These are phyloP conservation scores for Marvania coccoides DNA, from an alignment of 139 green algal genomes.

Conservation along the genomic window DNA sequence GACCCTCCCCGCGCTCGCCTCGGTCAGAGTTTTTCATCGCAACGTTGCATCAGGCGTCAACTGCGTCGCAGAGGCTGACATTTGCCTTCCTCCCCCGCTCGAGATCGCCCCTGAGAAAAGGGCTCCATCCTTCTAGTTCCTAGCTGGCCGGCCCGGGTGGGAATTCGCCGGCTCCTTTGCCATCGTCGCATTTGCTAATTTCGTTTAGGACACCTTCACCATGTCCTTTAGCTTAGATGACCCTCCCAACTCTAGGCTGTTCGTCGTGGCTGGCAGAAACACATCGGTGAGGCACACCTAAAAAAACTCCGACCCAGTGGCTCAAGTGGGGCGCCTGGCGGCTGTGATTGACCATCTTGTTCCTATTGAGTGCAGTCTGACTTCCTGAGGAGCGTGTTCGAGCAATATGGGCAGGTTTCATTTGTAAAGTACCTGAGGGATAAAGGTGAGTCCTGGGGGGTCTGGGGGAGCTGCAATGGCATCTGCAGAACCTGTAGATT, in stretches of 20 bases:
- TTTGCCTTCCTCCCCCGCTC: no score
- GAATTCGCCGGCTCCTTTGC: no score
- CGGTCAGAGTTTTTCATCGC: no score
- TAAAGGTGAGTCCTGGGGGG: conserved; percentile 19
- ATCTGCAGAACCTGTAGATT: not conserved
- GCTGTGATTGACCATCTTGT: not conserved
- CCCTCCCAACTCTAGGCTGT: conserved; percentile 21
- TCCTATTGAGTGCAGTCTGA: conserved; percentile 22
- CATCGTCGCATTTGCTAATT: no score
- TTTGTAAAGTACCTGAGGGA: conserved; percentile 39
- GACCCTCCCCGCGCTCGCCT: no score
- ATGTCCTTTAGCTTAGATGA: conserved; percentile 33
- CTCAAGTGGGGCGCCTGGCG: not conserved
- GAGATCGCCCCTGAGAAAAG: no score
- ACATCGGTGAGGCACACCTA: conserved; percentile 16
- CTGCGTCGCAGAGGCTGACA: no score
- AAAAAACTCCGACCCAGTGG: not conserved
- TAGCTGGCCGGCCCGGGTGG: no score
- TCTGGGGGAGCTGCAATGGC: not conserved
- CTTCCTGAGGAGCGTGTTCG: conserved; percentile 32
- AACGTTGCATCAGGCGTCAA: no score
- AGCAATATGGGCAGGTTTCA: conserved; percentile 19
- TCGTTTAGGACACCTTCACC: conserved; percentile 2
- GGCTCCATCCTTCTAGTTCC: no score
- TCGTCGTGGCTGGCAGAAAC: conserved; percentile 31